These are phyloP conservation scores for Theobroma cacao DNA, from an alignment of 345 rosid species.

Conservation along the genomic window DNA sequence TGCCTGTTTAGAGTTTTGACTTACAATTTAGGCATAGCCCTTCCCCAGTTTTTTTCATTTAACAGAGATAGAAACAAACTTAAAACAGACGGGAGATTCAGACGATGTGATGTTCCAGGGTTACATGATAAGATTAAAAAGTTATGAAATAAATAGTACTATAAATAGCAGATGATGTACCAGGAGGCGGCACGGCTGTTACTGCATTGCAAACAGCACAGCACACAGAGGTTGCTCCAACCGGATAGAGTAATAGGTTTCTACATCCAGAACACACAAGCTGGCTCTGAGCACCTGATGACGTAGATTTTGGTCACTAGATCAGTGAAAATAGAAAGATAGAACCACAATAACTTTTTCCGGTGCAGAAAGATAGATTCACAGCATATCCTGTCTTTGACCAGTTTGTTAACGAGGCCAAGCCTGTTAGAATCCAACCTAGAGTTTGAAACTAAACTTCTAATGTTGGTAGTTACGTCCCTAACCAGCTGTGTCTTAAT, in stretches of 20 bases:
- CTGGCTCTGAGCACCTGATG: conserved; percentile 70
- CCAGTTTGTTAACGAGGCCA: not conserved
- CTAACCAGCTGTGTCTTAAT: not conserved
- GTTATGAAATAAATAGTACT: not conserved
- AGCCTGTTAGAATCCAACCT: not conserved
- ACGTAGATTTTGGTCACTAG: conserved; percentile 12
- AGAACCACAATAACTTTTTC: conserved; percentile 5
- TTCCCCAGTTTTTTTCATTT: not conserved
- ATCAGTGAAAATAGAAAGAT: not conserved
- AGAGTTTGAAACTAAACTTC: not conserved
- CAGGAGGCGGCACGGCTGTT: conserved; percentile 93
- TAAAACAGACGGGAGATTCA: not conserved
- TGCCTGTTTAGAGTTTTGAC: conserved; percentile 46
- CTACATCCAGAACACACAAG: conserved; percentile 97
- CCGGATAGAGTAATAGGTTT: conserved; percentile 86
- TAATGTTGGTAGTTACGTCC: not conserved
- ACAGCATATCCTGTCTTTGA: not conserved
- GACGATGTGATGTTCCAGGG: not conserved
- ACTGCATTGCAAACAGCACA: conserved; percentile 99
- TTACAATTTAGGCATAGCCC: not conserved
- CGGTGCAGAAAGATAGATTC: not conserved
- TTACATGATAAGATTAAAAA: not conserved
- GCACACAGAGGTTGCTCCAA: conserved; percentile 92
- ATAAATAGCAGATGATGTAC: conserved; percentile 30
- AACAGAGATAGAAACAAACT: not conserved